These are phyloP conservation scores for Cryphonectria japonica DNA, from an alignment of 2,329 filamentous ascomycete species.

Conservation along the genomic window DNA sequence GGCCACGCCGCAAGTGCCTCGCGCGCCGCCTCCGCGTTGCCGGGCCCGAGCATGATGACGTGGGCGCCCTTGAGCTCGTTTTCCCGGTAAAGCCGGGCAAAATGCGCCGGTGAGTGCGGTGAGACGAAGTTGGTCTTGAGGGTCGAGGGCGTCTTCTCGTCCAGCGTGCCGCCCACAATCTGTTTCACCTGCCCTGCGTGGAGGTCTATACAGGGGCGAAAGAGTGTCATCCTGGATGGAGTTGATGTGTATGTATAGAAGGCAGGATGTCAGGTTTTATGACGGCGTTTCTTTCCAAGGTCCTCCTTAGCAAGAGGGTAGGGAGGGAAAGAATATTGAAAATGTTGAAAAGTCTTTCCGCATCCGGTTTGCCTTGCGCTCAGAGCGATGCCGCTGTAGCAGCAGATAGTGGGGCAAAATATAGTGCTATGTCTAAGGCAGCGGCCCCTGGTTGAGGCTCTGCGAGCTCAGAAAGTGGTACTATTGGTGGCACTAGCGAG, in stretches of 20 bases:
- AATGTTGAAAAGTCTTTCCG: slow-evolving; percentile 5
- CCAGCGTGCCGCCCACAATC: slow-evolving; percentile 93
- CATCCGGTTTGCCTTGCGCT: neutral
- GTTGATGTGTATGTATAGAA: neutral
- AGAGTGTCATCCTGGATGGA: slow-evolving; percentile 74
- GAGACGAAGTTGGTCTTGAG: slow-evolving; percentile 95
- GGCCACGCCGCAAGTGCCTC: slow-evolving; percentile 82
- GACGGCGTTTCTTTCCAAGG: neutral
- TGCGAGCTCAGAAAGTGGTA: neutral
- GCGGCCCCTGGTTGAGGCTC: neutral
- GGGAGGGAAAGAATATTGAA: neutral
- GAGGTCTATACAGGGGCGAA: slow-evolving; percentile 95
- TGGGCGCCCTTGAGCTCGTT: slow-evolving; percentile 78
- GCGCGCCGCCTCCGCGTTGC: slow-evolving; percentile 78
- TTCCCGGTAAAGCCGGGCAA: slow-evolving; percentile 79
- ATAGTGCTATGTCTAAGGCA: neutral
- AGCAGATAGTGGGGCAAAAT: neutral
- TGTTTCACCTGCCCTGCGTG: slow-evolving; percentile 98
- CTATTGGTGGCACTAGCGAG: neutral
- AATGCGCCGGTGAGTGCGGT: slow-evolving; percentile 78
- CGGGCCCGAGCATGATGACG: slow-evolving; percentile 94
- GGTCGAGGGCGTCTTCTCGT: slow-evolving; percentile 59
- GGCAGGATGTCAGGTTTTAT: neutral
- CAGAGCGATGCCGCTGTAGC: neutral
- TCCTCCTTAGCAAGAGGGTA: neutral